Base-by-base conservation (phyloP, 345 rosid species). In the Cochlearia excelsa region DNA sequence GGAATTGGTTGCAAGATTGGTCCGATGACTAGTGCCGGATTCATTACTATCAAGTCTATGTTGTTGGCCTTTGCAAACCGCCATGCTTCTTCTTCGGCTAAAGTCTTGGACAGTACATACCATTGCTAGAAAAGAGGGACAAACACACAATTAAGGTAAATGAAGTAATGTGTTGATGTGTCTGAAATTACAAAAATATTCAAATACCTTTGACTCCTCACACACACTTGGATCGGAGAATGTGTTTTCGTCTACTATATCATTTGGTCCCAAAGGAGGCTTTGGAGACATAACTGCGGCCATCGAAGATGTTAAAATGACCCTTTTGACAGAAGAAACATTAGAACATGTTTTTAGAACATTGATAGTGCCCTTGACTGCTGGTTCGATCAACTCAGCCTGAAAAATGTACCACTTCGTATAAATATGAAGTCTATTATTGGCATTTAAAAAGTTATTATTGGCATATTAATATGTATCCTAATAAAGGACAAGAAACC, bases 211-310 rank as follows among this genome's bases (percentile, higher is more conserved):
- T 28, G 28, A 45, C 29, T 68, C 46, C 59, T 16, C 9, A 40
- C 74, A 77, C 4, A 73, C 27, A 29, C n/a, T 58, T 26, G 73
- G 68, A 69, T 80, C 73, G 1, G 82, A 69, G 40, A 64, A 65
- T 78, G 76, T 76, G 30, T 74, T 78, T 65, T 80, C 87, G 42
- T 80, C 82, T 29, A 82, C 74, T n/a, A 72, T n/a, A 3, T 58
- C 42, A 11, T 72, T 75, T 2, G 71, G 57, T n/a, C 53, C 51
- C 0, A 65, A 29, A 37, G 71, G 76, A 5, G 42, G 76, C 52
- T 59, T 59, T 2, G 54, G 57, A 54, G 4, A 59, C 11, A 52
- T 0, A 63, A 67, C 74, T 1, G 82, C 63, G 2, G 74, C 46
- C 2, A 60, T 64, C 8, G 84, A 82, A 43, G 87, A 79, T 27